These are phyloP conservation scores for Kodamaea sp. DNA, from an alignment of 1,139 yeast species.

Conservation along the genomic window DNA sequence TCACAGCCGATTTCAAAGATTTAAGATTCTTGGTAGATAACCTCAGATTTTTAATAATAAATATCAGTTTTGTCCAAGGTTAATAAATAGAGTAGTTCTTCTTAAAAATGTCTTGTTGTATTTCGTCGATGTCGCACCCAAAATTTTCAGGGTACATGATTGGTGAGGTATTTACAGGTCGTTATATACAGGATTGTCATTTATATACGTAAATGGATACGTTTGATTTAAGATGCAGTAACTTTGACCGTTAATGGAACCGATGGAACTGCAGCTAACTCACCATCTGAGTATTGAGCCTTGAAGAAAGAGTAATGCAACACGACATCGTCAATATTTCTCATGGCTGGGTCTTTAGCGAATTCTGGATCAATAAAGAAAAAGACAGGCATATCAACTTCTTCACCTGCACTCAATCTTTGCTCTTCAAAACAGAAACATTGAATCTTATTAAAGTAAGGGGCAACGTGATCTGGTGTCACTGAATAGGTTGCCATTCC, in stretches of 20 bases:
- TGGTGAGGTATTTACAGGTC: constrained; percentile 2
- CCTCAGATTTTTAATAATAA: no score
- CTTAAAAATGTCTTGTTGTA: no score
- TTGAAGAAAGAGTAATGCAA: constrained; percentile 90
- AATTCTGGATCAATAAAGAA: constrained; percentile 98
- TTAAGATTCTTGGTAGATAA: no score
- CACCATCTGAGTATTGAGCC: constrained; percentile 50
- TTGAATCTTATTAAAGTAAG: constrained; percentile 92
- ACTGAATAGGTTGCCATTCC: constrained; percentile 99
- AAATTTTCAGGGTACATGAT: background rate
- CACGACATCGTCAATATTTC: constrained; percentile 84
- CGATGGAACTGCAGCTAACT: constrained; percentile 40
- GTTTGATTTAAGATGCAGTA: constrained; percentile 1
- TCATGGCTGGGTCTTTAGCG: constrained; percentile 90
- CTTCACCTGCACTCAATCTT: constrained; percentile 90
- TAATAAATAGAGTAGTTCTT: no score
- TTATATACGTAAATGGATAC: no score
- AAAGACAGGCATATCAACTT: constrained; percentile 98
- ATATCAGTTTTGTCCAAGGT: no score
- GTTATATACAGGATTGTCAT: no score
- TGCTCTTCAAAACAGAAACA: constrained; percentile 99
- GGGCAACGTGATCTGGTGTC: constrained; percentile 94
- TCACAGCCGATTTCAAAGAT: no score
- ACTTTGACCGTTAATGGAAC: background rate
- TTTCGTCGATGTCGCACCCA: no score